A percentile compares a stretch with the other conserved stretches of the same genome.
Conservation (phyloP, 2,329 filamentous ascomycete species). For the Trichophyton benhamiae region DNA sequence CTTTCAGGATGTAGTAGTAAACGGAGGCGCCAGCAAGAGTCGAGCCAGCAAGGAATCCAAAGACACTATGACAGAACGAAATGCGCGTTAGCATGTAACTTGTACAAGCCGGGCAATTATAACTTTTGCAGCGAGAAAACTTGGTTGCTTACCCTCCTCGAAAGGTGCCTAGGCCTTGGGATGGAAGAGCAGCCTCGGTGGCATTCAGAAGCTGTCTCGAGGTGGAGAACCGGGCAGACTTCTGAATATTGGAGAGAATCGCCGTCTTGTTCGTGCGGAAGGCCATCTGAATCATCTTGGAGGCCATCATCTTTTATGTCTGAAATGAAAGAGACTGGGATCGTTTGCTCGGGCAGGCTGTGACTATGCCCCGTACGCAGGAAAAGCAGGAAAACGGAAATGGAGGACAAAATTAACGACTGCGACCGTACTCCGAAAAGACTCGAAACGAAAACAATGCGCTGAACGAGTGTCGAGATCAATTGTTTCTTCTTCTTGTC, state of each 20-base stretch:
- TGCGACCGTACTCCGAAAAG: background rate
- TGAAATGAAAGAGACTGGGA: background rate
- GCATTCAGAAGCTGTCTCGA: constrained; percentile 26
- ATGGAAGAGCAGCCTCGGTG: constrained; percentile 35
- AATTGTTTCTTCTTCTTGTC: background rate
- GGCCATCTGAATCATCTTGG: background rate
- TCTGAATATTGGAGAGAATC: background rate
- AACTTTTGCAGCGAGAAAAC: background rate
- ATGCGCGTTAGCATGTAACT: constrained; percentile 2
- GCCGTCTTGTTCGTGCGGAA: background rate
- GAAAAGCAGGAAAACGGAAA: background rate
- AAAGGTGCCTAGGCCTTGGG: constrained; percentile 57
- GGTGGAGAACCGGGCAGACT: constrained; percentile 22
- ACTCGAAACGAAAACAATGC: background rate
- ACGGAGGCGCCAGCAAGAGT: constrained; percentile 66
- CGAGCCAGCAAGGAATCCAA: constrained; percentile 81
- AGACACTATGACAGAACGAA: constrained; percentile 46
- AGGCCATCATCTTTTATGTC: background rate
- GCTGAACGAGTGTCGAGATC: background rate
- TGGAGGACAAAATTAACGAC: background rate
- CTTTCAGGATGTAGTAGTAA: constrained; percentile 85
- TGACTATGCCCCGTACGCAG: background rate
- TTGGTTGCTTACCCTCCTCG: constrained; percentile 51
- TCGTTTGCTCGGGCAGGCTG: background rate
- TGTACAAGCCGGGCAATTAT: background rate